Evolutionary conservation across 2,329 filamentous ascomycete genomes (phyloP), one percentile per base, ranked within the genome.

Genomic region (Aspergillus sergii): DNA sequence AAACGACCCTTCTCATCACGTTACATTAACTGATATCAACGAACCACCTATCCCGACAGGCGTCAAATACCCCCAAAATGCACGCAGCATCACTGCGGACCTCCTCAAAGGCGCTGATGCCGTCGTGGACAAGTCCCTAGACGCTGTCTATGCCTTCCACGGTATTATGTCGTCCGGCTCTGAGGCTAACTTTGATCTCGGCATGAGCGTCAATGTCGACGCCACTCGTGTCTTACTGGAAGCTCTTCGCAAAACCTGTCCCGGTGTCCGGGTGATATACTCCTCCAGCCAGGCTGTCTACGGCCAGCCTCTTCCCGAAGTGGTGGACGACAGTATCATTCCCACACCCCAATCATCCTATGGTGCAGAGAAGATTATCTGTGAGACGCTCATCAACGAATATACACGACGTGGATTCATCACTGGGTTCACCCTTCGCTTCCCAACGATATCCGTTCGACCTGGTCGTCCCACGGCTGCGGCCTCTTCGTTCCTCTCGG

Each of bases 121-220:
- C 14, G 64, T 81, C 6, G 75, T 80, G 39, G 67, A 75, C 28
- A 75, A 78, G 30, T 81, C 83, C 1, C 77, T 87, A 4, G 79
- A 83, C 63, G 83, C 84, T 54, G 80, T 85, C 62, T 89, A 87
- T 76, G 80, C 88, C 69, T 86, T 90, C 73, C 88, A 90, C 75
- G 88, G 88, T 65, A 88, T 89, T 79, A 89, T 90, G 88, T 89
- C 87, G 0, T 84, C 84, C 14, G 86, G 86, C 7, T 85, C 86
- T 19, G 87, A 89, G 75, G 84, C 85, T 48, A 83, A 89, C 75
- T 86, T 85, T 66, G 84, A 86, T 57, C 78, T 88, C 1, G 86
- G 86, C 2, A 79, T 88, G 64, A 80, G 78, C 46, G 86, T 89
- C 58, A 89, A 90, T 73, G 81, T 89, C 56, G 84, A 89, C 67